Conservation (phyloP, 768 basidiomycete species). For the Mrakia blollopis region DNA sequence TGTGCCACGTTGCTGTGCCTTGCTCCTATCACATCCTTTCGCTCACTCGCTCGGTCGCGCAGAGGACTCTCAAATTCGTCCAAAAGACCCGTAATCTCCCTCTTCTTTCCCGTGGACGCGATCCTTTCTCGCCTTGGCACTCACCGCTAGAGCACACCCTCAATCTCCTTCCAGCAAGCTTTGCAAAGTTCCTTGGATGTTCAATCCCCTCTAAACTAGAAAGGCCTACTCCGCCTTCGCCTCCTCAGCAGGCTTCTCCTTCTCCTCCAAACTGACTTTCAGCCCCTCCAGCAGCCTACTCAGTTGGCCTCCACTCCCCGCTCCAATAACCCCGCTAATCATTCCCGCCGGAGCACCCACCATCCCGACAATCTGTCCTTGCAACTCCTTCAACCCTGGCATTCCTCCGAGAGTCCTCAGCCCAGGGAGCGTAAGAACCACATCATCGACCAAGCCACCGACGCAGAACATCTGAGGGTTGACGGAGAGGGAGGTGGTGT, state of each 20-base stretch:
- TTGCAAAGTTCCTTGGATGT: too few species aligned
- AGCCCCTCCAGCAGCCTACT: conserved; percentile 27
- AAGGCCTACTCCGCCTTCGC: conserved; percentile 9
- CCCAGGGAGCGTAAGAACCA: conserved; percentile 4
- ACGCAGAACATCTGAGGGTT: conserved; percentile 30
- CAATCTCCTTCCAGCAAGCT: too few species aligned
- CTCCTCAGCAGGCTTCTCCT: conserved; percentile 11
- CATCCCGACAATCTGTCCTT: conserved; percentile 22
- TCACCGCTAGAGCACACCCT: too few species aligned
- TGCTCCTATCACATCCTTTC: too few species aligned
- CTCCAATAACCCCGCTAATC: conserved; percentile 15
- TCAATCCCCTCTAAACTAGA: background rate
- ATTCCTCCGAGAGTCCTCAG: conserved; percentile 20
- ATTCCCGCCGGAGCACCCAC: conserved; percentile 20
- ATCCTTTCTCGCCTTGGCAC: too few species aligned
- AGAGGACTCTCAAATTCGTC: too few species aligned
- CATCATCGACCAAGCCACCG: conserved; percentile 25
- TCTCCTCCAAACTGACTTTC: conserved; percentile 22
- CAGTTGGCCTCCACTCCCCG: conserved; percentile 24
- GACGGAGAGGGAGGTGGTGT: background rate
- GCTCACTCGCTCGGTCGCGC: too few species aligned
- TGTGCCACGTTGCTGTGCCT: too few species aligned
- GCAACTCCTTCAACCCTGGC: conserved; percentile 23
- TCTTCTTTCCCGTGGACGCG: too few species aligned
- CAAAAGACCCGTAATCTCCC: too few species aligned